phyloP scores from a whole-genome alignment of 2,329 filamentous ascomycete species.

The Harringtonia aguacate region DNA sequence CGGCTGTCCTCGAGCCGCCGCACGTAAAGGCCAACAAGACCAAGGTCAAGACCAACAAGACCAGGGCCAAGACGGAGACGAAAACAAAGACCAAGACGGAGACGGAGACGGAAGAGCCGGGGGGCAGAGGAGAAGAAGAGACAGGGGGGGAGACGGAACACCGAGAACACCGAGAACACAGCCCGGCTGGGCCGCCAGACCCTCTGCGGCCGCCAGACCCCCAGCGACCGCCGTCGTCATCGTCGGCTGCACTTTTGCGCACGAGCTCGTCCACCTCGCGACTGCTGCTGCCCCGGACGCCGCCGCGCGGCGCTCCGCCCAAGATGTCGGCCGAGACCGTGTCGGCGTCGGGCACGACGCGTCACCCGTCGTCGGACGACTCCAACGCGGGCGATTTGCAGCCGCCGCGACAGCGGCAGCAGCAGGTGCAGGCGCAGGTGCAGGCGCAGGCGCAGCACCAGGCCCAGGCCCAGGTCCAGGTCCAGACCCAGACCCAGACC shows the following conservation, averaged over 20 bases:
- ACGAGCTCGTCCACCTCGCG: conserved; percentile 22
- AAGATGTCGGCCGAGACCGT: conserved; percentile 49
- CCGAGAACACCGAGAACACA: too few relatives aligned
- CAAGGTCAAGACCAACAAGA: not conserved
- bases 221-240: not conserved
- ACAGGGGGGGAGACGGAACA: too few relatives aligned
- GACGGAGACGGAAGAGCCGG: too few relatives aligned
- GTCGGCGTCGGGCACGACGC: conserved; percentile 20
- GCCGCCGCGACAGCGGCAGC: conserved; percentile 5
- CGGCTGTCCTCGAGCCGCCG: conserved; percentile 33
- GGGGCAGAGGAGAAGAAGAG: too few relatives aligned
- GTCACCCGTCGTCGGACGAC: conserved; percentile 18
- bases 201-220: too few relatives aligned
- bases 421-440: too few relatives aligned
- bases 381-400: conserved; percentile 12
- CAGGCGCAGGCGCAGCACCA: too few relatives aligned
- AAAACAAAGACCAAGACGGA: not conserved
- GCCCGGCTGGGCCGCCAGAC: too few relatives aligned
- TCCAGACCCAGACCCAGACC: too few relatives aligned
- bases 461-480: too few relatives aligned
- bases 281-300: conserved; percentile 45
- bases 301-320: conserved; percentile 50
- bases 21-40: not conserved
- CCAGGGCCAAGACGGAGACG: not conserved
- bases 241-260: not conserved